Conservation (phyloP, 225 moss, liverwort and hornwort genomes). For the Anthoceros angustus region DNA sequence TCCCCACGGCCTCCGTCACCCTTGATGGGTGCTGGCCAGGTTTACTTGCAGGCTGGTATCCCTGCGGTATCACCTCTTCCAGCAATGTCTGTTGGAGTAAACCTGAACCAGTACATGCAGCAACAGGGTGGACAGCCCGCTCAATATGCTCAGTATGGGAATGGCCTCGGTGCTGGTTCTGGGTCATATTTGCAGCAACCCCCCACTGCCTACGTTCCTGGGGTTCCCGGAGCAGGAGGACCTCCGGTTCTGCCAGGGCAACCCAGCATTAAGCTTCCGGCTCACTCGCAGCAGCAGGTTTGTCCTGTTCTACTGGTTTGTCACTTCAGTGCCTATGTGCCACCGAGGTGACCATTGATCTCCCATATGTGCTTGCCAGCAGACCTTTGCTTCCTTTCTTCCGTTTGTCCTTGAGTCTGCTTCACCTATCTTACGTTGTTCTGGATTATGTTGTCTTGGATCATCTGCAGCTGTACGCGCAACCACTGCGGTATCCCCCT, state of each 20-base stretch:
- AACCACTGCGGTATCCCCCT: slow-evolving; percentile 53
- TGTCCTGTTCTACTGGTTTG: background rate
- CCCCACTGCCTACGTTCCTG: slow-evolving; percentile 39
- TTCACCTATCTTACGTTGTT: background rate
- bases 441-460: background rate
- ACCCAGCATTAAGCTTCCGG: slow-evolving; percentile 35
- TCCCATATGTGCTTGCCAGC: no score
- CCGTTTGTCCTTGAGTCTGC: background rate
- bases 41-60: slow-evolving; percentile 39
- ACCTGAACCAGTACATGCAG: slow-evolving; percentile 31
- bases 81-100: slow-evolving; percentile 35
- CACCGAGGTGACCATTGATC: no score
- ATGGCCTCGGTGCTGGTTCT: slow-evolving; percentile 33
- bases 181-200: slow-evolving; percentile 36
- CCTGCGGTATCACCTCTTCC: slow-evolving; percentile 38
- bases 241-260: slow-evolving; percentile 56
- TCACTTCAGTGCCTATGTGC: no score
- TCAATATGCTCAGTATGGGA: slow-evolving; percentile 45
- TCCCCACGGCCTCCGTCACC: slow-evolving; percentile 34
- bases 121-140: slow-evolving; percentile 40
- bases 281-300: slow-evolving; percentile 72
- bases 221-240: slow-evolving; percentile 45
- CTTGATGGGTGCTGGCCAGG: slow-evolving; percentile 27
- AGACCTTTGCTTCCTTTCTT: background rate
- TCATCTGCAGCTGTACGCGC: slow-evolving; percentile 31